Evolutionary conservation across 2,329 filamentous ascomycete genomes (phyloP), one percentile per base, ranked within the genome.

Genomic region (Paecilomyces dactylethromorphus): DNA sequence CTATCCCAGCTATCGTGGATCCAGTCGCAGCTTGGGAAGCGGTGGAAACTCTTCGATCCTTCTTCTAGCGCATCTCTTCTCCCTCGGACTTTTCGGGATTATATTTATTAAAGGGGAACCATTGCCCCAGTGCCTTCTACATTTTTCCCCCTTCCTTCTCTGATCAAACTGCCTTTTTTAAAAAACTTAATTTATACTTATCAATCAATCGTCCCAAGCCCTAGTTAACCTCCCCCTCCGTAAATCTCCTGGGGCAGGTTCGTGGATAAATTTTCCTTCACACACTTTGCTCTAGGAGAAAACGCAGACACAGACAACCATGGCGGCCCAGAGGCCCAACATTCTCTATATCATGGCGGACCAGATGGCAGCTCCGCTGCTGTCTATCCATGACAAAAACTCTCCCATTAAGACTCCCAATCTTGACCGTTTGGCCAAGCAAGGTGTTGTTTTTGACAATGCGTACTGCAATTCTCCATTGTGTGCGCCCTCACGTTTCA

Each of bases 281-380:
- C 39, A n/a, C 39, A 45, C 39, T 45, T 45, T 5, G 39, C 39
- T 45, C 39, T 45, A 45, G 39, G 39, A 45, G 39, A 45, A 5
- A 45, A 18, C 7, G 11, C 15, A 45, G n/a, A 45, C 8, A n/a
- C 39, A 18, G 10, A 11, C 24, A 58, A 66, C 49, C 67, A 75
- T 74, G 72, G 68, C 71, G 54, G 61, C 71, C 60, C 79, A 79
- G 65, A 82, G 82, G 71, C 89, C 89, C 61, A 92, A 92, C 75
- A 90, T 93, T 65, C 81, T 92, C 53, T 96, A 94, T 81, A 95
- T 97, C 78, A 96, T 97, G 92, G 92, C 92, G 57, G 92, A 97
- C 77, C 92, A 97, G 79, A 86, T 97, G 74, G 90, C 92, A 18
- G 92, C 92, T 29, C 92, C 92, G 18, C 84, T 92, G 66, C 85